Evolutionary conservation across 768 basidiomycete genomes (phyloP).

Genomic region (Panellus pusillus): DNA sequence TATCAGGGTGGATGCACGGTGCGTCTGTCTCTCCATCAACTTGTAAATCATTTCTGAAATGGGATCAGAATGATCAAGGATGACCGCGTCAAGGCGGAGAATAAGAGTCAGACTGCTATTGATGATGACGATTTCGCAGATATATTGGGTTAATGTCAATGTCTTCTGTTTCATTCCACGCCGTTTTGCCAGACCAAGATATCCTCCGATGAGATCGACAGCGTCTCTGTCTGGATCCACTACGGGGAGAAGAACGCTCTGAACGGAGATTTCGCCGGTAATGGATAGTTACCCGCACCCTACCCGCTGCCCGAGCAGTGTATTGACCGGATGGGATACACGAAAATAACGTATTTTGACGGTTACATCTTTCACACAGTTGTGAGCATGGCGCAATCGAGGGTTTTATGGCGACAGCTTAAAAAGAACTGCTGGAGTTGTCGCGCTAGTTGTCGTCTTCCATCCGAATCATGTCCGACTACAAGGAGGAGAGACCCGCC

Average conservation of each 20-base stretch:
- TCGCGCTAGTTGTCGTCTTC: background rate
- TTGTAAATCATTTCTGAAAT: slow-evolving; percentile 3
- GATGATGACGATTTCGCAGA: slow-evolving; percentile 54
- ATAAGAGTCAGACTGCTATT: slow-evolving; percentile 62
- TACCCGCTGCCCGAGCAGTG: too few species aligned
- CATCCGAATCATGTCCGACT: slow-evolving; percentile 5
- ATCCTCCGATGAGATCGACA: too few species aligned
- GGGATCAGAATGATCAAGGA: slow-evolving; percentile 81
- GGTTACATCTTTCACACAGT: slow-evolving; percentile 10
- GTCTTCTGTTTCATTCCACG: background rate
- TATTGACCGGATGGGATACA: background rate
- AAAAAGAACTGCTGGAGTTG: background rate
- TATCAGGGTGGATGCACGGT: slow-evolving; percentile 85
- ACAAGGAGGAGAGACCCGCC: slow-evolving; percentile 8
- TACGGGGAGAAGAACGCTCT: too few species aligned
- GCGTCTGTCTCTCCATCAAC: slow-evolving; percentile 23
- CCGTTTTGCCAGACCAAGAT: too few species aligned
- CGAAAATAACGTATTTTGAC: background rate
- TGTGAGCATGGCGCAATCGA: slow-evolving; percentile 24
- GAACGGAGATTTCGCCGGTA: too few species aligned
- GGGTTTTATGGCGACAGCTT: slow-evolving; percentile 18
- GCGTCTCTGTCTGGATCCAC: too few species aligned
- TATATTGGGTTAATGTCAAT: slow-evolving; percentile 10
- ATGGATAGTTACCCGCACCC: too few species aligned
- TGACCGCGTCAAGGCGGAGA: slow-evolving; percentile 63